Evolutionary conservation across 2,329 filamentous ascomycete species (phyloP).

Genomic region (Colletotrichum incanum): DNA sequence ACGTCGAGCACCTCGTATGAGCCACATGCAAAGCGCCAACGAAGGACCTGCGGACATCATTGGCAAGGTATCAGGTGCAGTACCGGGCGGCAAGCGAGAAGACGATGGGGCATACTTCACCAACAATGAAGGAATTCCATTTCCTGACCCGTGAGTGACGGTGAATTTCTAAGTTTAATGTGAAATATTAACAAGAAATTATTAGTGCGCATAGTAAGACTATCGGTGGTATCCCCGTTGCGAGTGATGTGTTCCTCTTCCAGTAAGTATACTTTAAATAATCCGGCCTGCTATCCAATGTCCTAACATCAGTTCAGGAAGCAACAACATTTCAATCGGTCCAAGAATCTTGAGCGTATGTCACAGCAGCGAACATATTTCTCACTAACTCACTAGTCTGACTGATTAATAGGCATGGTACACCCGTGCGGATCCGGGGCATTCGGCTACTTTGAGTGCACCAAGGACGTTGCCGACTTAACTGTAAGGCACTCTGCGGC

Average conservation of each 20-base stretch:
- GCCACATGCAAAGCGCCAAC: conserved; percentile 63
- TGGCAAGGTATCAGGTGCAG: conserved; percentile 64
- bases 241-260: conserved; percentile 66
- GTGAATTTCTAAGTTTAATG: background rate
- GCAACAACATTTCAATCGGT: conserved; percentile 70
- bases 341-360: conserved; percentile 63
- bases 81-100: conserved; percentile 60
- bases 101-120: conserved; percentile 69
- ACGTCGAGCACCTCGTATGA: conserved; percentile 53
- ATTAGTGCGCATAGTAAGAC: conserved; percentile 63
- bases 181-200: background rate
- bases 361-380: background rate
- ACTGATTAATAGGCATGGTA: conserved; percentile 45
- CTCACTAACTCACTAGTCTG: background rate
- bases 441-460: conserved; percentile 61
- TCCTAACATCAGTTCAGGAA: conserved; percentile 49
- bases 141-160: conserved; percentile 60
- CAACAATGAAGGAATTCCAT: conserved; percentile 68
- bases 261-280: conserved; percentile 49
- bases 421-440: conserved; percentile 57
- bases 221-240: conserved; percentile 65
- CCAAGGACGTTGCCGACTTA: conserved; percentile 65
- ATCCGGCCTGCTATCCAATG: background rate
- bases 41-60: conserved; percentile 68
- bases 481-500: conserved; percentile 42